These are phyloP conservation scores for Talaromyces sp. DNA, from an alignment of 2,329 filamentous ascomycete species.

Conservation along the genomic window DNA sequence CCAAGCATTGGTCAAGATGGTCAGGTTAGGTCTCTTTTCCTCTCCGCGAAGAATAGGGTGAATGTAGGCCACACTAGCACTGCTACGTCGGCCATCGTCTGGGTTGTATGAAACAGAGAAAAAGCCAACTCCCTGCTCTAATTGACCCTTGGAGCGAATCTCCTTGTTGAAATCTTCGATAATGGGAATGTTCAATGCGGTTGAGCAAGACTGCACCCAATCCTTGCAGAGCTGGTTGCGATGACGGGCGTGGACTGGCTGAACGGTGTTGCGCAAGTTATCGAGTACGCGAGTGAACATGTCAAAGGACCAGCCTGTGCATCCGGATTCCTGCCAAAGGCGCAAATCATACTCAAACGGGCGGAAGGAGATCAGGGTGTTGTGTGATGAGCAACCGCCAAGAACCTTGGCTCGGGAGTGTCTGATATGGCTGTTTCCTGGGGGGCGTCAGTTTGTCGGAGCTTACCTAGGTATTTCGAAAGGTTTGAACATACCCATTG, in stretches of 20 bases:
- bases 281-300: slow-evolving; percentile 78
- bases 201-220: slow-evolving; percentile 79
- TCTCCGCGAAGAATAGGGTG: slow-evolving; percentile 84
- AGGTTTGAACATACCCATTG: slow-evolving; percentile 57
- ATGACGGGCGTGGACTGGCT: slow-evolving; percentile 81
- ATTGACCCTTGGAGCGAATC: slow-evolving; percentile 69
- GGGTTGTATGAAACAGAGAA: slow-evolving; percentile 91
- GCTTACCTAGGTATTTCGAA: neutral
- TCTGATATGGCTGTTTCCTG: slow-evolving; percentile 85
- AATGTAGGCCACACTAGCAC: slow-evolving; percentile 87
- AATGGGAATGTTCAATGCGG: slow-evolving; percentile 75
- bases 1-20: slow-evolving; percentile 82
- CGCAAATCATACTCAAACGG: slow-evolving; percentile 86
- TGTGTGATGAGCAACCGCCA: slow-evolving; percentile 89
- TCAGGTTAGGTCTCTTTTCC: slow-evolving; percentile 79
- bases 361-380: slow-evolving; percentile 89
- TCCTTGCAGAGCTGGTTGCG: slow-evolving; percentile 89
- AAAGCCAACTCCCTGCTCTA: slow-evolving; percentile 79
- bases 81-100: slow-evolving; percentile 78
- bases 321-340: slow-evolving; percentile 78
- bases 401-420: slow-evolving; percentile 91
- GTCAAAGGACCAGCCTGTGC: slow-evolving; percentile 82
- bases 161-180: slow-evolving; percentile 84
- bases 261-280: slow-evolving; percentile 84
- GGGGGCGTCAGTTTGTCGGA: slow-evolving; percentile 16